A percentile compares a stretch with the other conserved stretches of the same genome.
Conservation (phyloP, 352 stramenopile genomes). For the Phytopythium ostracodes region DNA sequence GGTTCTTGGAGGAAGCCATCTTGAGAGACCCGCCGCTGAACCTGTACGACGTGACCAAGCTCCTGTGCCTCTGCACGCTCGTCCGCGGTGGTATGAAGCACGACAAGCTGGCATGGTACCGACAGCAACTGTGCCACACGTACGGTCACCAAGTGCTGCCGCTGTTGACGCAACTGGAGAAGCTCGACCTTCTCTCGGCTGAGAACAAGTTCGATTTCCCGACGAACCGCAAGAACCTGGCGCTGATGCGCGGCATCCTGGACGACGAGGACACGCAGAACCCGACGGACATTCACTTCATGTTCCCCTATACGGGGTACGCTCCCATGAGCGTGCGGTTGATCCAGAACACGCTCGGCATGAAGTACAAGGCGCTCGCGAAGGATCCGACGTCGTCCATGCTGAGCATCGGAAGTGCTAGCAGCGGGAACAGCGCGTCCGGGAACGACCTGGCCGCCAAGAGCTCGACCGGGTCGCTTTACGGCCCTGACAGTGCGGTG, state of each 20-base stretch:
- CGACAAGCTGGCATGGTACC: constrained; percentile 57
- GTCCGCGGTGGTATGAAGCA: constrained; percentile 59
- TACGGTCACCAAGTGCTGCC: constrained; percentile 72
- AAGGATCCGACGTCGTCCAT: constrained; percentile 30
- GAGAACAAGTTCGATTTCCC: constrained; percentile 69
- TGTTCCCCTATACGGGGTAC: constrained; percentile 85
- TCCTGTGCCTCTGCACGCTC: constrained; percentile 74
- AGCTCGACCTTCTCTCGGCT: constrained; percentile 58
- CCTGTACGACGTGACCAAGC: constrained; percentile 67
- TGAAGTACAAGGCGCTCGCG: constrained; percentile 53
- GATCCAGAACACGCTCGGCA: constrained; percentile 68
- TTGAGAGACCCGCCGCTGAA: constrained; percentile 63
- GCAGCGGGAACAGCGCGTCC: neutral
- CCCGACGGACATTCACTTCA: constrained; percentile 74
- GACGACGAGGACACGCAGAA: constrained; percentile 49
- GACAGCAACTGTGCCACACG: constrained; percentile 76
- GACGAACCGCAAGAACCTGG: constrained; percentile 33
- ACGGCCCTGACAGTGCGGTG: constrained; percentile 10
- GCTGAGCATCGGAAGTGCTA: constrained; percentile 15
- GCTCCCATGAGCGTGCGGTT: constrained; percentile 78
- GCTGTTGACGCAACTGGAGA: constrained; percentile 66
- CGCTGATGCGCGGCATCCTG: constrained; percentile 32
- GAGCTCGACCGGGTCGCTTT: constrained; percentile 15
- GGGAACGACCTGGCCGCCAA: constrained; percentile 12
- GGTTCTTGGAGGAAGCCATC: constrained; percentile 66